These are phyloP conservation scores for Jackrogersella multiformis DNA, from an alignment of 495 filamentous ascomycete species.

Conservation along the genomic window DNA sequence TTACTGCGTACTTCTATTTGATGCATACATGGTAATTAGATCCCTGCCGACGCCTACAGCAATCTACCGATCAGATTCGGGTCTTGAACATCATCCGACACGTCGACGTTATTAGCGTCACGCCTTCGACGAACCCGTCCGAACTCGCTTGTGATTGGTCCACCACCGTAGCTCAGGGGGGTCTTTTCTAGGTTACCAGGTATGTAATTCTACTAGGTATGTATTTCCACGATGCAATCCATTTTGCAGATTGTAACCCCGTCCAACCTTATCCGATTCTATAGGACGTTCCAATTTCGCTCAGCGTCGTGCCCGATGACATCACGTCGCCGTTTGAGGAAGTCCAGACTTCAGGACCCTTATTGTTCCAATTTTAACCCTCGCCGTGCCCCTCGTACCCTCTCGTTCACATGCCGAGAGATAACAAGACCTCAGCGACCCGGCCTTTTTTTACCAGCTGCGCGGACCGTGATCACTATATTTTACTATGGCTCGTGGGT, in stretches of 20 bases:
- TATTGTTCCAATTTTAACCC: slow-evolving; percentile 26
- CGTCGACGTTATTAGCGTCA: slow-evolving; percentile 27
- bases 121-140: not conserved
- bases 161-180: slow-evolving; percentile 11
- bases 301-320: slow-evolving; percentile 18
- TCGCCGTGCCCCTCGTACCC: not conserved
- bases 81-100: slow-evolving; percentile 42
- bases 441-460: slow-evolving; percentile 24
- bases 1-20: slow-evolving; percentile 1
- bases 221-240: slow-evolving; percentile 7
- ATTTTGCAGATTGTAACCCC: slow-evolving; percentile 16
- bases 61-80: slow-evolving; percentile 27
- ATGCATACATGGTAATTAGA: slow-evolving; percentile 5
- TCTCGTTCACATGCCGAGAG: slow-evolving; percentile 37
- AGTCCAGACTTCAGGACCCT: slow-evolving; percentile 30
- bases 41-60: slow-evolving; percentile 5
- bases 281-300: not conserved
- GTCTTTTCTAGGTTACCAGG: too few species aligned
- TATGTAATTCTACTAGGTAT: too few species aligned
- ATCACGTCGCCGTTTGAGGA: slow-evolving; percentile 25
- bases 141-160: slow-evolving; percentile 13
- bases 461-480: slow-evolving; percentile 27
- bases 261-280: slow-evolving; percentile 23
- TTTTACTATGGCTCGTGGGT: slow-evolving; percentile 35
- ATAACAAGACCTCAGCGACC: slow-evolving; percentile 28